These are phyloP conservation scores for Aleurites moluccanus DNA, from an alignment of 441 rosid species.

Conservation along the genomic window DNA sequence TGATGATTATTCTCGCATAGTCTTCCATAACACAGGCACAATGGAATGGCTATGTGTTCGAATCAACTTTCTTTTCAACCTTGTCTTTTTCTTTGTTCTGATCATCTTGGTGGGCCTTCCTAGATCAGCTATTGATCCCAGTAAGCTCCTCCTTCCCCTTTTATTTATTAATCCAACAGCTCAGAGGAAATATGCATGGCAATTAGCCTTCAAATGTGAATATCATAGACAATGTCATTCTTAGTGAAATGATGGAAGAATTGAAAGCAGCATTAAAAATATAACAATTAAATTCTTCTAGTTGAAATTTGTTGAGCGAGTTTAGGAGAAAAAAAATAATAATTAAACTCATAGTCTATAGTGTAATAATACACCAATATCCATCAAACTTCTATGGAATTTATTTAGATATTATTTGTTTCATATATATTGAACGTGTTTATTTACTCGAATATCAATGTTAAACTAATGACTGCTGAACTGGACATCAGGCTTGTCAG, in stretches of 20 bases:
- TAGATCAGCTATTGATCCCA: slow-evolving; percentile 49
- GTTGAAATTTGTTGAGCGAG: background rate
- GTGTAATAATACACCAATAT: too few relatives aligned
- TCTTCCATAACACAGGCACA: slow-evolving; percentile 59
- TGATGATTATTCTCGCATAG: slow-evolving; percentile 54
- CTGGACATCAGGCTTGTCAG: slow-evolving; percentile 24
- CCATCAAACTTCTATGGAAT: too few relatives aligned
- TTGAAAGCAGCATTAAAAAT: background rate
- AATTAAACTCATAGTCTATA: background rate
- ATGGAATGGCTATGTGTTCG: slow-evolving; percentile 71
- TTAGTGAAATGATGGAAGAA: background rate
- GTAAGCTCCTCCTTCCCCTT: slow-evolving; percentile 38
- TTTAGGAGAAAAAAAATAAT: background rate
- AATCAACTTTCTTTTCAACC: slow-evolving; percentile 64
- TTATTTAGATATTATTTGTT: too few relatives aligned
- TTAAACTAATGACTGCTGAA: slow-evolving; percentile 4
- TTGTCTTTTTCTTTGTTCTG: slow-evolving; percentile 57
- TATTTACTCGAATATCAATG: too few relatives aligned
- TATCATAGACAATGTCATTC: too few relatives aligned
- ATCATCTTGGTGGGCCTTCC: slow-evolving; percentile 60
- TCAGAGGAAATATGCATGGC: slow-evolving; percentile 6
- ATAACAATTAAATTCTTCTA: background rate
- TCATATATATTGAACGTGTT: too few relatives aligned
- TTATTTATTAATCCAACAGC: background rate
- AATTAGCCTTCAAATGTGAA: background rate